Evolutionary conservation across 2,329 filamentous ascomycete genomes (phyloP), one percentile per base, ranked within the genome.

Genomic region (Xylaria sp.): DNA sequence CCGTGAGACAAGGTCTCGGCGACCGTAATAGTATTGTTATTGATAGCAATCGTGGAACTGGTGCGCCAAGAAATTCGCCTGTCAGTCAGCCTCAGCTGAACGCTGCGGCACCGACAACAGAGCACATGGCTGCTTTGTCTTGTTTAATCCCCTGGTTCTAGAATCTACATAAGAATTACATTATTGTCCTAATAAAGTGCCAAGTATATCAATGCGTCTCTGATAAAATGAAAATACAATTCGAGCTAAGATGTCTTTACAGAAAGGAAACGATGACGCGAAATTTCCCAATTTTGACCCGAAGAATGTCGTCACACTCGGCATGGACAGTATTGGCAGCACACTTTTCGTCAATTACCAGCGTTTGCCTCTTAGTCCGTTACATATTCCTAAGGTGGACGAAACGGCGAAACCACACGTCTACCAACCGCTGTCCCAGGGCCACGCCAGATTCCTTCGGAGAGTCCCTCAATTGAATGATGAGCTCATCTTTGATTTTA

Each of bases 31-130:
- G 36, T 13, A 6, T 15, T 38, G 4, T 15, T 5, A 23, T 26
- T 28, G 48, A 51, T 5, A 42, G 17, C 40, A 42, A 6, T n/a
- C 17, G 40, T 42, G 17, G 15, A 17, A 9, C 40, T n/a, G 5
- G 20, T 26, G 11, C 13, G 36, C 54, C 20, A 42, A 17, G 20
- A 26, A 40, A 57, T 57, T 11, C 20, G 36, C 54, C 54, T 57
- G 20, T 7, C 20, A 40, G 54, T 57, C 36, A 57, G 54, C 54
- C 54, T 57, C 33, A 57, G 54, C 54, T 57, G 36, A 57, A 26
- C 36, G 36, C 20, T 10, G 36, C 15, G 26, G 36, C 51, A 13
- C 38, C n/a, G 36, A 38, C 33, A 56, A 38, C 17, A 33, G 17
- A 33, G 49, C 15, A 54, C 15, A 54, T 31, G 6, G 17, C n/a